Evolutionary conservation across 495 filamentous ascomycete genomes (phyloP).

Genomic region (Chaetomium tenue): DNA sequence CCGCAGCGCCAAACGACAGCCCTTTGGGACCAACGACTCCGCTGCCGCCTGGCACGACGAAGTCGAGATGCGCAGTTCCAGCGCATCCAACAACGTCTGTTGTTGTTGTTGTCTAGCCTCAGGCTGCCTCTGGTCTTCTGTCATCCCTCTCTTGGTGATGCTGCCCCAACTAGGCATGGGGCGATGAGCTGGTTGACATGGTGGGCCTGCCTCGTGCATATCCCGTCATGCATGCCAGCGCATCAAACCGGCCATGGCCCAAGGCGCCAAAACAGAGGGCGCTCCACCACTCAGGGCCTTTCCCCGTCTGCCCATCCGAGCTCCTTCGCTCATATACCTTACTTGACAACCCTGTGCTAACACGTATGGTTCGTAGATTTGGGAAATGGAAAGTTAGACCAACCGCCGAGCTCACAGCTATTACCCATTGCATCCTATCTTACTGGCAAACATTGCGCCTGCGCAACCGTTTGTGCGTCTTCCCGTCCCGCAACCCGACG

Average conservation of each 20-base stretch:
- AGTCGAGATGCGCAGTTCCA: conserved; percentile 13
- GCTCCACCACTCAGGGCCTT: conserved; percentile 39
- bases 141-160: conserved; percentile 25
- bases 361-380: conserved; percentile 29
- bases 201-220: conserved; percentile 55
- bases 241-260: conserved; percentile 50
- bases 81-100: not conserved
- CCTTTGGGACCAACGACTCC: not conserved
- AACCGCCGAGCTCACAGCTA: conserved; percentile 9
- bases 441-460: conserved; percentile 20
- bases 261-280: conserved; percentile 45
- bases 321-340: conserved; percentile 38
- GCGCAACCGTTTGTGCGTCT: conserved; percentile 15
- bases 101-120: not conserved
- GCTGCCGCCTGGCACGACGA: conserved; percentile 8
- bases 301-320: conserved; percentile 41
- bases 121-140: conserved; percentile 16
- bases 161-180: conserved; percentile 29
- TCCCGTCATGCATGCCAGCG: conserved; percentile 60
- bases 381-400: not conserved
- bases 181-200: conserved; percentile 41
- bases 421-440: conserved; percentile 8
- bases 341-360: conserved; percentile 43
- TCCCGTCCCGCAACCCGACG: conserved; percentile 17
- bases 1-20: not conserved